Base-by-base conservation (phyloP, 768 basidiomycete genomes). In the Lentinula detonsa region DNA sequence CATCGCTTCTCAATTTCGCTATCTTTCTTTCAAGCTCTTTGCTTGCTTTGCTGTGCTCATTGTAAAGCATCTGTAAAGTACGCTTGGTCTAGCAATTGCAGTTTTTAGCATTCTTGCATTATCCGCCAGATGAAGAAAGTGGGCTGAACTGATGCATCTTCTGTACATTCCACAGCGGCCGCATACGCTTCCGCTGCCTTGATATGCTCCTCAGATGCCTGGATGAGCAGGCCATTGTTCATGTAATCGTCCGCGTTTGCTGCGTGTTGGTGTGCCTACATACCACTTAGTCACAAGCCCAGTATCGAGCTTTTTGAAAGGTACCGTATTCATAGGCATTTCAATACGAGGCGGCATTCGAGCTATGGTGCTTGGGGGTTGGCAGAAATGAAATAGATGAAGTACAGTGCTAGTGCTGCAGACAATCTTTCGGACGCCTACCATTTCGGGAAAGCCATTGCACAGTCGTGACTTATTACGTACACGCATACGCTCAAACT, bases 221-320 rank as follows among this genome's bases (percentile, higher is more conserved):
- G 83, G 21, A 91, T 81, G 57, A 91, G 79, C 5, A 90, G 76
- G 11, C 91, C 91, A 61, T 83, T 81, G 11, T 77, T 78, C 49
- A 81, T 68, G 67, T 81, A 84, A 61, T 92, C 90, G 55, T 93
- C 90, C 39, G 90, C 91, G 67, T 88, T 88, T 15, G 86, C 85
- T 57, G 88, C 88, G 73, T 92, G 90, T 66, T 88, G 85, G 71
- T 93, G 89, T 21, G 91, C 91, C 90, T 93, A 70, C 23, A 54
- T 46, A 53, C 33, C 52, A 18, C n/a, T 34, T 16, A 54, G 33
- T 21, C 16, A 49, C 45, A n/a, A 31, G 10, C 13, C 13, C 49
- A 31, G 3, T 3, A 31, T 9, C 11, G 45, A 62, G 43, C 54
- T 59, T 58, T 48, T 58, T 48, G 43, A 10, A 28, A 70, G 74